Evolutionary conservation across 2,329 filamentous ascomycete species (phyloP), one percentile per base, ranked within the genome.

Genomic region (Hypoxylon sp.): DNA sequence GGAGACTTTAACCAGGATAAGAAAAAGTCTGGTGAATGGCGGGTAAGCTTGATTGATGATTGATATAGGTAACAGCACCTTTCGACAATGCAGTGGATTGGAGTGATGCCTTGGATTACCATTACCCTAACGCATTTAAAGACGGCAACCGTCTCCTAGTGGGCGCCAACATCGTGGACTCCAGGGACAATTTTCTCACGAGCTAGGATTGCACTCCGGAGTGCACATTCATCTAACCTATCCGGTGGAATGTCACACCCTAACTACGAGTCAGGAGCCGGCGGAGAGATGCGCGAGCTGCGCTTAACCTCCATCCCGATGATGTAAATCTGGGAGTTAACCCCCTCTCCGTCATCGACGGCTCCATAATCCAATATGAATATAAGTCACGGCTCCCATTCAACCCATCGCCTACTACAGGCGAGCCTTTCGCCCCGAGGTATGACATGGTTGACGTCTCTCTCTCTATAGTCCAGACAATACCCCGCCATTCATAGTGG

Each of bases 231-330:
- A 79, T 82, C 22, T 80, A 81, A 56, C 78, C 80, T 0, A 76
- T 82, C 32, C 74, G 75, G 19, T 80, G 78, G 76, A 75, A 75
- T 24, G 71, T 63, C 5, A 68, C 70, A 0, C n/a, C n/a, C 50
- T 65, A 0, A 75, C 81, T 51, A 78, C 74, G 2, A 72, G 65
- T 15, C n/a, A n/a, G 73, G 70, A 4, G 53, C 70, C 4, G 75
- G 77, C 4, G 78, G 77, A 0, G 52, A 43, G 3, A 72, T 78
- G 1, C 76, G 81, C 3, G 82, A 83, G 65, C 67, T 83, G 24
- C 79, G 80, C 13, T 58, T 83, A 6, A n/a, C n/a, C n/a, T n/a
- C n/a, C 80, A 83, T 60, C 80, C 81, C 0, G 81, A 83, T 37
- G 71, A 81, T 37, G 67, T 73, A 0, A 81, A 83, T 54, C 66